phyloP scores from a whole-genome alignment of 176 grass and related monocot genomes.

The Typha latifolia region DNA sequence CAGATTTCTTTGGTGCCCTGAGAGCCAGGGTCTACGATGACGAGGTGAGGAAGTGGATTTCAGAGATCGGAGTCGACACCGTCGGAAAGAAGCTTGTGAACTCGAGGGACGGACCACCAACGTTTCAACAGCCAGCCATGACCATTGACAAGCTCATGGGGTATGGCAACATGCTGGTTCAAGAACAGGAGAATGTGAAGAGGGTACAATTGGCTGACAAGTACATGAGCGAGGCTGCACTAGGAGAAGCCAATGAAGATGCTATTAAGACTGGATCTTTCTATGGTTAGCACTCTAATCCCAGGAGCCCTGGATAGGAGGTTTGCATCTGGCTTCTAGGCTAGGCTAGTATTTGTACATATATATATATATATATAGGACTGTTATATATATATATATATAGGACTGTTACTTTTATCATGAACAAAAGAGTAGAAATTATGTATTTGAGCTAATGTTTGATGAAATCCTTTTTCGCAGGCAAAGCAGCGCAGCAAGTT shows the following conservation, averaged over 20 bases:
- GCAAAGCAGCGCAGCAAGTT: slow-evolving; percentile 59
- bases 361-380: neutral
- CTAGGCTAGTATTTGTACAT: neutral
- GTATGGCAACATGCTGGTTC: slow-evolving; percentile 60
- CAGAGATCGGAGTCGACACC: slow-evolving; percentile 28
- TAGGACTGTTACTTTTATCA: neutral
- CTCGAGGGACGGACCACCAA: slow-evolving; percentile 55
- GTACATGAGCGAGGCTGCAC: slow-evolving; percentile 68
- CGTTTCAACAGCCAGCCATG: slow-evolving; percentile 68
- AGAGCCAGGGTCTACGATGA: slow-evolving; percentile 80
- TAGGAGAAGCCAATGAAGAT: slow-evolving; percentile 62
- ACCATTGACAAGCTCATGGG: slow-evolving; percentile 55
- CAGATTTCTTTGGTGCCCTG: slow-evolving; percentile 86
- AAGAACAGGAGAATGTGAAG: slow-evolving; percentile 85
- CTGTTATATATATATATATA: neutral
- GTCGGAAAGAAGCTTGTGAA: slow-evolving; percentile 64
- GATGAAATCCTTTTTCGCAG: slow-evolving; percentile 23
- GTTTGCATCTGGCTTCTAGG: neutral
- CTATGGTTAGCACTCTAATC: slow-evolving; percentile 37
- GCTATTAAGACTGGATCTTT: slow-evolving; percentile 57
- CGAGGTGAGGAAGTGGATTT: slow-evolving; percentile 68
- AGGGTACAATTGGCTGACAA: slow-evolving; percentile 81
- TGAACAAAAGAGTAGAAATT: neutral
- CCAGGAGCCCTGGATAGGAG: slow-evolving; percentile 15
- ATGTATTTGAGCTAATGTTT: neutral